phyloP scores from a whole-genome alignment of 2,329 filamentous ascomycete genomes.

The Pseudocercospora fijiensis region DNA sequence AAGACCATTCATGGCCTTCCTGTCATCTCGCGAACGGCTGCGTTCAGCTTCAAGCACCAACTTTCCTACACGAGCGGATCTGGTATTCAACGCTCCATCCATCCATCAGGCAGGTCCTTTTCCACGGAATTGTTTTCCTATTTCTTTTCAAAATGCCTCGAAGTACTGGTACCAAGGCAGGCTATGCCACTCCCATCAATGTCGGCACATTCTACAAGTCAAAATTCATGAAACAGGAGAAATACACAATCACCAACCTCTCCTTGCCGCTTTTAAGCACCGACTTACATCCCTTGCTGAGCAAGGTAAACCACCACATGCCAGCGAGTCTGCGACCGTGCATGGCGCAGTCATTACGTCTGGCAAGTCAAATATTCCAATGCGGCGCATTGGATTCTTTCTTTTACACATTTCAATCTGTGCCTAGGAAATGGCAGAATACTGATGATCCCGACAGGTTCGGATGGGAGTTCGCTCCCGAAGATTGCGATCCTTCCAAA shows the following conservation, averaged over 20 bases:
- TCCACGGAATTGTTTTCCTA: background rate
- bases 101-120: background rate
- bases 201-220: background rate
- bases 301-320: background rate
- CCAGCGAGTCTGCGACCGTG: background rate
- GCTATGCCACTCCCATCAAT: background rate
- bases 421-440: background rate
- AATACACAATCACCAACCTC: background rate
- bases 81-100: background rate
- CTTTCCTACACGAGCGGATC: background rate
- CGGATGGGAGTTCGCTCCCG: background rate
- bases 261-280: background rate
- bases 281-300: background rate
- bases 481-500: background rate
- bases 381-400: slow-evolving; percentile 5
- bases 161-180: background rate
- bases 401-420: background rate
- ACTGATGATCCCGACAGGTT: background rate
- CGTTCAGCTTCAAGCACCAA: background rate
- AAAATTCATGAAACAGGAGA: background rate
- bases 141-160: background rate
- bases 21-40: background rate
- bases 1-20: background rate
- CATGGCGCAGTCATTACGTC: background rate
- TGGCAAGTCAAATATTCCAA: background rate